Percentiles rank a stretch among this genome's conserved stretches.
Evolutionary conservation across 495 filamentous ascomycete species (phyloP).

Genomic region (Podospora anserina): DNA sequence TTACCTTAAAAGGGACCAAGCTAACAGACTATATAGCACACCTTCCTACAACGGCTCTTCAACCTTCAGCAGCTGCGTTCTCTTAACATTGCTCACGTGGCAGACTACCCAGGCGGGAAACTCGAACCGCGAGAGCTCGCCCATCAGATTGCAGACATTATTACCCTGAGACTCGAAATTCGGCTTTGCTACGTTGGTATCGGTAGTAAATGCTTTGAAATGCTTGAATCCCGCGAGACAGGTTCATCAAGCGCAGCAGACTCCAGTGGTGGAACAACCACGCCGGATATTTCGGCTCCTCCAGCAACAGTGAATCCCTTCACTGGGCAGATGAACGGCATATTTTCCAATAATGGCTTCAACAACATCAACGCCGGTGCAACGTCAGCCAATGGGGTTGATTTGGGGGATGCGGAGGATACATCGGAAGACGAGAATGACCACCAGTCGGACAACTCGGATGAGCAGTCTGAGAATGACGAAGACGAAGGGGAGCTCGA

Average conservation of each 20-base stretch:
- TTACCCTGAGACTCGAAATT: slow-evolving; percentile 81
- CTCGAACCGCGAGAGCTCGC: slow-evolving; percentile 72
- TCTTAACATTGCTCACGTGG: slow-evolving; percentile 73
- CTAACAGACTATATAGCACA: slow-evolving; percentile 60
- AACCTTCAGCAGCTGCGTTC: slow-evolving; percentile 71
- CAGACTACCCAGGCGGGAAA: slow-evolving; percentile 55
- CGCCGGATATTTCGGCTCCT: neutral
- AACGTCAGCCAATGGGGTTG: slow-evolving; percentile 20
- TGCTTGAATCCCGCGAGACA: slow-evolving; percentile 60
- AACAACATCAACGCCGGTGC: neutral
- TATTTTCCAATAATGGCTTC: neutral
- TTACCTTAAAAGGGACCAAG: slow-evolving; percentile 9
- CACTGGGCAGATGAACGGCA: neutral
- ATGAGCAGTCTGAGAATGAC: slow-evolving; percentile 47
- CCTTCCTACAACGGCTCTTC: slow-evolving; percentile 79
- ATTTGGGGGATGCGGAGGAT: slow-evolving; percentile 47
- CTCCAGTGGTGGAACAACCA: neutral
- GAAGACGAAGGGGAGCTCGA: slow-evolving; percentile 54
- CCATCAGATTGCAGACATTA: slow-evolving; percentile 77
- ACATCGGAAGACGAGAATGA: slow-evolving; percentile 24
- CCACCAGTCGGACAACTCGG: slow-evolving; percentile 30
- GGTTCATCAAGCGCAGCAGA: slow-evolving; percentile 29
- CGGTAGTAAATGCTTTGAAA: slow-evolving; percentile 79
- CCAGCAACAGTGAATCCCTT: neutral
- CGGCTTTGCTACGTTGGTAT: slow-evolving; percentile 83